phyloP scores from a whole-genome alignment of 1,284 basidiomycete species.

The Cryptococcus sp. region DNA sequence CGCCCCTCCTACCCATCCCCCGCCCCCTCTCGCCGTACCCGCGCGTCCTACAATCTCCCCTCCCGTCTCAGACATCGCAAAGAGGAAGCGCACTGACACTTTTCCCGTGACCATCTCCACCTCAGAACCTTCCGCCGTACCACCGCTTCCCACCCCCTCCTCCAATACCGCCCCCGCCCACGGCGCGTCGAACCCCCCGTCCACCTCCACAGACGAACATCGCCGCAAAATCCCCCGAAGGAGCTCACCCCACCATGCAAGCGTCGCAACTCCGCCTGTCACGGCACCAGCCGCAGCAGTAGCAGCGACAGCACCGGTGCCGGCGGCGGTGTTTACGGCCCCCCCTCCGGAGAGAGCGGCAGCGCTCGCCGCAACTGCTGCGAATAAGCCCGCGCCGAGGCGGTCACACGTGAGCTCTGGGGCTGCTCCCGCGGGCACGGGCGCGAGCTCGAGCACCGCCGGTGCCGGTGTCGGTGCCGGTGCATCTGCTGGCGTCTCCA shows the following conservation, averaged over 20 bases:
- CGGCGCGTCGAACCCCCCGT: constrained; percentile 2
- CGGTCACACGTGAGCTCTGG: too few species aligned
- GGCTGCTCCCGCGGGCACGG: too few species aligned
- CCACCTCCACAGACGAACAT: not conserved
- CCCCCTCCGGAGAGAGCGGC: too few species aligned
- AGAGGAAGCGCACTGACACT: not conserved
- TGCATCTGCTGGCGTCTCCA: not conserved
- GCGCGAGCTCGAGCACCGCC: too few species aligned
- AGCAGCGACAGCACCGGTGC: not conserved
- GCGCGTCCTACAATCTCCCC: not conserved
- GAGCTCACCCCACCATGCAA: not conserved
- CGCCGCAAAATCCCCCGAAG: not conserved
- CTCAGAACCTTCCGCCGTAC: not conserved
- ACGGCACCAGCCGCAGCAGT: not conserved
- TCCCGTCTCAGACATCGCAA: not conserved
- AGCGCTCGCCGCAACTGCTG: too few species aligned
- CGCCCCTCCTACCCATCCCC: too few species aligned
- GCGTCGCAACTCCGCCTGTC: not conserved
- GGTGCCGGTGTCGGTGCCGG: too few species aligned
- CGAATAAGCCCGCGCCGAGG: too few species aligned
- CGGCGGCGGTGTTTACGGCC: too few species aligned
- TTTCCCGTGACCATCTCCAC: not conserved
- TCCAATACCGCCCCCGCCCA: not conserved
- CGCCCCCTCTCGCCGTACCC: too few species aligned
- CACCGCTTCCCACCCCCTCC: not conserved